A percentile compares a stretch with the other conserved stretches of the same genome.
Conservation (phyloP, 257 asterid genomes). For the Salvia hispanica region DNA sequence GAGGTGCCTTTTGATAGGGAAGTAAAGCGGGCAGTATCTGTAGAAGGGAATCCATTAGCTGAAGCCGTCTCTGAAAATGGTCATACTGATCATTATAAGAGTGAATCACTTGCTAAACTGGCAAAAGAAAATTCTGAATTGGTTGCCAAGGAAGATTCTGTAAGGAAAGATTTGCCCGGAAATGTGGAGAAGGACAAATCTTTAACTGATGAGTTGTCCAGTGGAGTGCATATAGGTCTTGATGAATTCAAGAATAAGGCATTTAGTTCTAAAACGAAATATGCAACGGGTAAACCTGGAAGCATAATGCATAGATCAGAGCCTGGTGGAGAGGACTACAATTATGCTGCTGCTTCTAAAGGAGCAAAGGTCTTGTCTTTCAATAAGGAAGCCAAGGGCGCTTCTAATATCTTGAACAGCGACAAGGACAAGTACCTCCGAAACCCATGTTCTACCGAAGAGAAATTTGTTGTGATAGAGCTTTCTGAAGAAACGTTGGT, state of each 20-base stretch:
- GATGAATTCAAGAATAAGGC: slow-evolving; percentile 86
- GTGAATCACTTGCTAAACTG: slow-evolving; percentile 32
- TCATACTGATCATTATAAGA: slow-evolving; percentile 34
- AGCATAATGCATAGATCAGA: slow-evolving; percentile 72
- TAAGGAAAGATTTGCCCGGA: neutral
- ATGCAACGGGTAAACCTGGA: slow-evolving; percentile 57
- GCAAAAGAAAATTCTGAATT: slow-evolving; percentile 30
- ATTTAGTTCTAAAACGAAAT: slow-evolving; percentile 47
- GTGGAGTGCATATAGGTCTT: slow-evolving; percentile 59
- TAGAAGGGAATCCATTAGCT: slow-evolving; percentile 33
- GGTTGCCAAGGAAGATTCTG: neutral
- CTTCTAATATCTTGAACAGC: slow-evolving; percentile 76
- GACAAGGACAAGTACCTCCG: slow-evolving; percentile 94
- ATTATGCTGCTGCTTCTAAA: slow-evolving; percentile 87
- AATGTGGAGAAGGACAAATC: slow-evolving; percentile 45
- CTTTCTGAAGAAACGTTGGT: slow-evolving; percentile 95
- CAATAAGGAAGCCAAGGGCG: slow-evolving; percentile 97
- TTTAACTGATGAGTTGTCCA: slow-evolving; percentile 45
- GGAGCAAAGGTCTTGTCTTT: slow-evolving; percentile 90
- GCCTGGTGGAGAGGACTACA: slow-evolving; percentile 91
- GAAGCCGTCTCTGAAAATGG: slow-evolving; percentile 33
- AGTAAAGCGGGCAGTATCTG: slow-evolving; percentile 32
- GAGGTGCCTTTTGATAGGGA: slow-evolving; percentile 35
- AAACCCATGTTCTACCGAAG: slow-evolving; percentile 87
- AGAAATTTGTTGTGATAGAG: slow-evolving; percentile 83